Conservation (phyloP, 257 asterid genomes). For the Rubia yunnanensis region DNA sequence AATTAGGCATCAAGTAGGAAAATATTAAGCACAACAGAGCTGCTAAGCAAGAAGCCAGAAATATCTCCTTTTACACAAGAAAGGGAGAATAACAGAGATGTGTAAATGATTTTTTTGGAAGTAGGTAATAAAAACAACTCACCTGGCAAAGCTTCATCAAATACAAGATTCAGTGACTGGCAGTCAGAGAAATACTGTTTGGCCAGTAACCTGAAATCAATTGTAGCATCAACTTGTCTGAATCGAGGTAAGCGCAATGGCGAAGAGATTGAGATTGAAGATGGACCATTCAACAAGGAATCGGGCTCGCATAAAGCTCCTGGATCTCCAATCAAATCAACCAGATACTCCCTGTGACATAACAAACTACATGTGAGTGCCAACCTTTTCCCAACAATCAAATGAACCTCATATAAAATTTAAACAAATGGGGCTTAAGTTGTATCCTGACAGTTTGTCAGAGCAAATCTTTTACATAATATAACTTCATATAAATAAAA, state of each 20-base stretch:
- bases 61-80: background rate
- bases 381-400: background rate
- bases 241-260: slow-evolving; percentile 81
- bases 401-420: background rate
- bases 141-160: slow-evolving; percentile 70
- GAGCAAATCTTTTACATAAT: no score
- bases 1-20: background rate
- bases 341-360: slow-evolving; percentile 72
- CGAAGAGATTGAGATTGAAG: slow-evolving; percentile 81
- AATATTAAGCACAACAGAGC: background rate
- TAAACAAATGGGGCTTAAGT: background rate
- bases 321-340: slow-evolving; percentile 84
- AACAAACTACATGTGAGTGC: slow-evolving; percentile 6
- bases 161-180: slow-evolving; percentile 69
- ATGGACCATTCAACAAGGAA: slow-evolving; percentile 89
- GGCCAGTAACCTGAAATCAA: slow-evolving; percentile 79
- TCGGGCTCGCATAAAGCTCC: slow-evolving; percentile 80
- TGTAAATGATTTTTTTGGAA: background rate
- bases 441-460: background rate
- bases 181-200: slow-evolving; percentile 72
- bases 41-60: background rate
- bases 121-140: background rate
- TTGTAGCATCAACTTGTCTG: slow-evolving; percentile 59
- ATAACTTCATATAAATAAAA: no score
- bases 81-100: background rate